Percentiles rank a stretch among this genome's conserved stretches.
These are phyloP conservation scores for Leptographium wingfieldii DNA, from an alignment of 2,329 filamentous ascomycete genomes.

Conservation along the genomic window DNA sequence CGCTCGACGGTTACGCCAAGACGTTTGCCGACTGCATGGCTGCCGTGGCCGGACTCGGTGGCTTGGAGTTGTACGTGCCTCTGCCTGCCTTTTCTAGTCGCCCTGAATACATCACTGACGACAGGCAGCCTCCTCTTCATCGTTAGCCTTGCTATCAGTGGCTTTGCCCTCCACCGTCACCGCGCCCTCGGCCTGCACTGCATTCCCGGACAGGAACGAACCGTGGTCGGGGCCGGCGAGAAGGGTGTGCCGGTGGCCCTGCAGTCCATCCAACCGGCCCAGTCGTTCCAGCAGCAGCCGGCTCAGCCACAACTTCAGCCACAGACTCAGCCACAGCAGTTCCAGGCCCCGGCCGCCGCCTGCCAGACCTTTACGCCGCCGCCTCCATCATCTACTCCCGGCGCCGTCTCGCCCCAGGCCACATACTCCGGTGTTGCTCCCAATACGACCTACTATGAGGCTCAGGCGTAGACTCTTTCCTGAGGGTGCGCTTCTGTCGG, in stretches of 20 bases:
- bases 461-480: neutral
- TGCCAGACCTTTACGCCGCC: neutral
- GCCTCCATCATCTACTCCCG: neutral
- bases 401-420: neutral
- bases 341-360: conserved; percentile 9
- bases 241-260: conserved; percentile 1
- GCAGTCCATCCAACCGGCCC: neutral
- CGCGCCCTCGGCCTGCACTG: conserved; percentile 29
- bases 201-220: conserved; percentile 16
- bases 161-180: conserved; percentile 29
- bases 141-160: conserved; percentile 27
- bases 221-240: conserved; percentile 11
- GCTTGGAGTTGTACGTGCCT: conserved; percentile 28
- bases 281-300: conserved; percentile 11
- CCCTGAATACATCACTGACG: neutral
- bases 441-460: neutral
- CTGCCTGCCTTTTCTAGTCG: too few species aligned
- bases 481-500: too few species aligned
- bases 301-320: too few species aligned
- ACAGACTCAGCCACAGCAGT: neutral
- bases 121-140: conserved; percentile 27
- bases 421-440: neutral
- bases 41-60: conserved; percentile 27
- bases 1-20: conserved; percentile 4
- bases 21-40: conserved; percentile 18